Conservation (phyloP, 495 filamentous ascomycete species). For the Antarctomyces pellizariae region DNA sequence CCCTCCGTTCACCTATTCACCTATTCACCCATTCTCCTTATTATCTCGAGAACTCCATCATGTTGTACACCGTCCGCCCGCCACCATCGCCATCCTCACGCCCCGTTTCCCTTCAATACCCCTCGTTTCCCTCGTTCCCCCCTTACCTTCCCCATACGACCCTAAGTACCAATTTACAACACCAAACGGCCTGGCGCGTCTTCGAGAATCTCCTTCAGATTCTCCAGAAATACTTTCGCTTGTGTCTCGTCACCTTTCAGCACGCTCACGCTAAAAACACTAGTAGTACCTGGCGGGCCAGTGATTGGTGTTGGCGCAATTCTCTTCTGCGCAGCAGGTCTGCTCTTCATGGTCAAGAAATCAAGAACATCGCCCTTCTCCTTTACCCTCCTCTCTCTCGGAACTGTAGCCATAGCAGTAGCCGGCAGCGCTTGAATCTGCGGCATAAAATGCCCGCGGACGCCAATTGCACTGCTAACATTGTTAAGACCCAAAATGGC, state of each 20-base stretch:
- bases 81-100: no score
- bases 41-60: no score
- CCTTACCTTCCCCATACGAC: no score
- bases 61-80: no score
- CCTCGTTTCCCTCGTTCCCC: no score
- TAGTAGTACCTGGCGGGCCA: conserved; percentile 25
- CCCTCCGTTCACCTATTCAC: no score
- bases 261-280: conserved; percentile 61
- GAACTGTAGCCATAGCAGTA: conserved; percentile 10
- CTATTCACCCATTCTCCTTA: no score
- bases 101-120: no score
- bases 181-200: conserved; percentile 62
- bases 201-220: conserved; percentile 62
- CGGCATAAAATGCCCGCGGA: conserved; percentile 41
- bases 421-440: conserved; percentile 41
- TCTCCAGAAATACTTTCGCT: conserved; percentile 57
- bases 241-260: conserved; percentile 55
- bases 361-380: conserved; percentile 52
- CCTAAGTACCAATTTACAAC: conserved; percentile 20
- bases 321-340: conserved; percentile 10
- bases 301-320: conserved; percentile 10
- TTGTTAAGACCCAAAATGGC: conserved; percentile 58
- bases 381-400: conserved; percentile 13
- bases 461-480: conserved; percentile 20
- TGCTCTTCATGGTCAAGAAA: conserved; percentile 32